Conservation (phyloP, 495 filamentous ascomycete species). For the Tetracladium setigerum region DNA sequence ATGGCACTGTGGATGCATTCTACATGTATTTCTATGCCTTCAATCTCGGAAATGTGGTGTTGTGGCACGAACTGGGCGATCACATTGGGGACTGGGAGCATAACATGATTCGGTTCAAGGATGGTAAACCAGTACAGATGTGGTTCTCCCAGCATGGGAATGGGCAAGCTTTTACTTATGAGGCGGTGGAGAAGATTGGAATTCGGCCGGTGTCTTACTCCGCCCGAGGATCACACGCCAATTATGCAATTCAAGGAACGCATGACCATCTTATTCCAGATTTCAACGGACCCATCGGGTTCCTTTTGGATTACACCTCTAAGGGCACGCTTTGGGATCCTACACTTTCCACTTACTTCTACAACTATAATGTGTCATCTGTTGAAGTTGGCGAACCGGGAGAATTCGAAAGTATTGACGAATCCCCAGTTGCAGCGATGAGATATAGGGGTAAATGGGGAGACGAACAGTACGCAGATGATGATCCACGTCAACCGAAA, state of each 20-base stretch:
- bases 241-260: slow-evolving; percentile 75
- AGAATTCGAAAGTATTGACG: slow-evolving; percentile 44
- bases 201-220: slow-evolving; percentile 76
- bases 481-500: slow-evolving; percentile 63
- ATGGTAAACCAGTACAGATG: slow-evolving; percentile 71
- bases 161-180: slow-evolving; percentile 78
- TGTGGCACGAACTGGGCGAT: slow-evolving; percentile 86
- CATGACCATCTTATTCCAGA: slow-evolving; percentile 49
- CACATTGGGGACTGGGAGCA: slow-evolving; percentile 99
- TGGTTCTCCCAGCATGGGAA: slow-evolving; percentile 85
- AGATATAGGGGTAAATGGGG: slow-evolving; percentile 85
- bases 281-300: slow-evolving; percentile 78
- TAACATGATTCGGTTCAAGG: slow-evolving; percentile 80
- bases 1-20: slow-evolving; percentile 77
- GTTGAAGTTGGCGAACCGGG: slow-evolving; percentile 20
- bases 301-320: slow-evolving; percentile 84
- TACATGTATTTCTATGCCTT: slow-evolving; percentile 99
- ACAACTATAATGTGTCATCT: slow-evolving; percentile 13
- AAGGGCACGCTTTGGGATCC: slow-evolving; percentile 91
- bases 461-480: slow-evolving; percentile 75
- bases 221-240: slow-evolving; percentile 85
- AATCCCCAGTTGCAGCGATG: slow-evolving; percentile 75
- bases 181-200: slow-evolving; percentile 68
- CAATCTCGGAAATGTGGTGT: slow-evolving; percentile 86
- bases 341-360: slow-evolving; percentile 47